Evolutionary conservation across 2,329 filamentous ascomycete species (phyloP), one percentile per base, ranked within the genome.

Genomic region (Talaromyces sp.): DNA sequence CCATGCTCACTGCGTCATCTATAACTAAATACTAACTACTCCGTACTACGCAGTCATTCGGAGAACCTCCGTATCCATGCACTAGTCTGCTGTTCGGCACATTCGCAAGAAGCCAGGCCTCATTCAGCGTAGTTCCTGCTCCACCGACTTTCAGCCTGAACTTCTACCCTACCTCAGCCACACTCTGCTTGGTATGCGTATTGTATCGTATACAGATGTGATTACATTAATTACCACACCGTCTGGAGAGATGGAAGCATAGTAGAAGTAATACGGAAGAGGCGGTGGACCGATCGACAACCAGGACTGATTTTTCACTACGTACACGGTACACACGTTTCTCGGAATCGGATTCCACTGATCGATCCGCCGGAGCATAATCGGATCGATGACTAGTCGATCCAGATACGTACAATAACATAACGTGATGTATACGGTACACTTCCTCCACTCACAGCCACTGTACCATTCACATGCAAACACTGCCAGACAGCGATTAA

Each of bases 381-480:
- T n/a, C n/a, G n/a, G n/a, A 52, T 54, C n/a, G n/a, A 16, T n/a
- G 2, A 12, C 18, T 44, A 7, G 21, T 52, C 25, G n/a, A 46
- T 44, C 46, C 25, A 50, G 25, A 31, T 50, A 31, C 44, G 14
- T 48, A 48, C 25, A 9, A n/a, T 16, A 16, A 7, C n/a, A n/a
- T n/a, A n/a, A n/a, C n/a, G n/a, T n/a, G 28, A 48, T 4, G 14
- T 21, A 11, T 21, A 33, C 21, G 12, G n/a, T 7, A 18, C 12
- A 25, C n/a, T 42, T 35, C 55, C 55, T 58, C 55, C 39, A 58
- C 37, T 44, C 55, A 44, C 16, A 28, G 9, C 55, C 55, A 11
- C 18, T 21, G 37, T 31, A 33, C 28, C 55, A 44, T 31, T 28
- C 55, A 58, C 55, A 44, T 58, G 55, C n/a, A 40, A 18, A 25